A percentile compares a stretch with the other conserved stretches of the same genome.
Conservation (phyloP, 495 filamentous ascomycete genomes). For the Xylaria curta region DNA sequence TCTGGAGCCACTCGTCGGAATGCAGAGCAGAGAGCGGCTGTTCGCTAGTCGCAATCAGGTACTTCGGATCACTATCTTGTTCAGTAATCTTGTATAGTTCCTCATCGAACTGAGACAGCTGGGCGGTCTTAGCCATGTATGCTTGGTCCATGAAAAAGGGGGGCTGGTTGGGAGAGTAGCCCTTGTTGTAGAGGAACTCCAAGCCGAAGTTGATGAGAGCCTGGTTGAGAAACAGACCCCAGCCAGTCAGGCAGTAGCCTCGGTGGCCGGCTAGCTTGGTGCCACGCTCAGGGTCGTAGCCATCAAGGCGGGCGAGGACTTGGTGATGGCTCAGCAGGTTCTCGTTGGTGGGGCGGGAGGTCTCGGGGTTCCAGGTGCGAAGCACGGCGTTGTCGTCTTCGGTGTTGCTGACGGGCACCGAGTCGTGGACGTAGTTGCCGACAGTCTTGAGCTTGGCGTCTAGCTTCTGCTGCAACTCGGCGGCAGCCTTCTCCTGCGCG, state of each 20-base stretch:
- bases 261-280: slow-evolving; percentile 95
- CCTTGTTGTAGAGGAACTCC: slow-evolving; percentile 79
- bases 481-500: slow-evolving; percentile 71
- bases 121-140: slow-evolving; percentile 98
- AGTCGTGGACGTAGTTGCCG: slow-evolving; percentile 92
- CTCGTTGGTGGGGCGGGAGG: slow-evolving; percentile 64
- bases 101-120: slow-evolving; percentile 96
- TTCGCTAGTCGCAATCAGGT: slow-evolving; percentile 96
- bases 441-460: slow-evolving; percentile 81
- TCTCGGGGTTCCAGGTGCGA: slow-evolving; percentile 77
- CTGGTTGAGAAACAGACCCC: slow-evolving; percentile 92
- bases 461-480: slow-evolving; percentile 74
- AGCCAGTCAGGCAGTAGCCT: slow-evolving; percentile 88
- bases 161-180: slow-evolving; percentile 86
- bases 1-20: slow-evolving; percentile 88
- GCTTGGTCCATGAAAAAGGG: slow-evolving; percentile 96
- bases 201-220: slow-evolving; percentile 93
- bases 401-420: slow-evolving; percentile 87
- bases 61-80: slow-evolving; percentile 87
- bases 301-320: slow-evolving; percentile 83
- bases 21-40: slow-evolving; percentile 94
- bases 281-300: slow-evolving; percentile 92
- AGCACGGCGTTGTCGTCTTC: slow-evolving; percentile 87
- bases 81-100: slow-evolving; percentile 96
- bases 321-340: slow-evolving; percentile 90